phyloP scores from a whole-genome alignment of 2,329 filamentous ascomycete species.

The Stemphylium lycopersici region DNA sequence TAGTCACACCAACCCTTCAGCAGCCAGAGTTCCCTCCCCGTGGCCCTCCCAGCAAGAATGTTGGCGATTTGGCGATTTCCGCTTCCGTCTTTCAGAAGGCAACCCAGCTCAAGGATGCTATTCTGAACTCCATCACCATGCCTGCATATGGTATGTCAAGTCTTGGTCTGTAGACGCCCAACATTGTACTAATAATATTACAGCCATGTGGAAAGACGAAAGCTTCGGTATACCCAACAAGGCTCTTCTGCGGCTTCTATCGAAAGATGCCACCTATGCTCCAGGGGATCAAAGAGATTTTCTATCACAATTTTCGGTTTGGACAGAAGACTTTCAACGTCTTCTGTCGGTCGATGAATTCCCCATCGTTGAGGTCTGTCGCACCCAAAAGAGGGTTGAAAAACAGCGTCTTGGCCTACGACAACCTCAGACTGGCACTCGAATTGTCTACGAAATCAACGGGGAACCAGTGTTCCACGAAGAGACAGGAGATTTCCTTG shows the following conservation, averaged over 20 bases:
- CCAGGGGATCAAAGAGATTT: conserved; percentile 57
- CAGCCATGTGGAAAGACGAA: conserved; percentile 78
- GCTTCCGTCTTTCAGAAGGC: conserved; percentile 76
- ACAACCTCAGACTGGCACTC: conserved; percentile 59
- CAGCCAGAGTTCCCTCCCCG: conserved; percentile 69
- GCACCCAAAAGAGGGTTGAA: conserved; percentile 65
- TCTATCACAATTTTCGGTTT: conserved; percentile 66
- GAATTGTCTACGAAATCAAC: conserved; percentile 66
- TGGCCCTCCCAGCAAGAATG: conserved; percentile 64
- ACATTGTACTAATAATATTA: neutral
- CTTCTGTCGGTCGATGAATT: conserved; percentile 65
- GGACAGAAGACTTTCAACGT: conserved; percentile 69
- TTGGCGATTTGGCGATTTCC: conserved; percentile 58
- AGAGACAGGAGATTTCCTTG: conserved; percentile 72
- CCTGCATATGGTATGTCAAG: conserved; percentile 64
- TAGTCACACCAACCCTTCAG: conserved; percentile 62
- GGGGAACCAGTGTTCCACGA: conserved; percentile 73
- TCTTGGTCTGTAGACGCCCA: neutral
- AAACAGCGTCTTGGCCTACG: conserved; percentile 67
- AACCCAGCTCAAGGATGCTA: conserved; percentile 75
- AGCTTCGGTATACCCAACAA: conserved; percentile 76
- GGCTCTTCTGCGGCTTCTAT: conserved; percentile 58
- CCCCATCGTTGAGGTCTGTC: conserved; percentile 69
- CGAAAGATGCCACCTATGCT: conserved; percentile 47
- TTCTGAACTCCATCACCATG: conserved; percentile 75